Evolutionary conservation across 495 filamentous ascomycete species (phyloP).

Genomic region (Clohesyomyces aquaticus): DNA sequence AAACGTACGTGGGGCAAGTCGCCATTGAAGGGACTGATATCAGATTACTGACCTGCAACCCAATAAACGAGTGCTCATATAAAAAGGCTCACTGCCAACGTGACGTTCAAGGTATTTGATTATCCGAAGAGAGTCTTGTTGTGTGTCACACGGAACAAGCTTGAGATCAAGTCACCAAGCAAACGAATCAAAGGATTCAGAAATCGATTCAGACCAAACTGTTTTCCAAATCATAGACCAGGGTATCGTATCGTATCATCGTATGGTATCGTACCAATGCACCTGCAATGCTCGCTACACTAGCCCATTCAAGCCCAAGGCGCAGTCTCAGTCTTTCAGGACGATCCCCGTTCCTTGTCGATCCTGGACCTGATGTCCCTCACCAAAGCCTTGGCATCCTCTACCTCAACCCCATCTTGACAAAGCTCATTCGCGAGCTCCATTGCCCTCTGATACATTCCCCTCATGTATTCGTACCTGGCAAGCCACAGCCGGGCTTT

Average conservation of each 20-base stretch:
- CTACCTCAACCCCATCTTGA: conserved; percentile 95
- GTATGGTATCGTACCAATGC: background rate
- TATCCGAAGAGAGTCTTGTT: too few species aligned
- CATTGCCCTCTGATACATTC: conserved; percentile 74
- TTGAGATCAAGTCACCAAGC: too few species aligned
- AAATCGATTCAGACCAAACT: too few species aligned
- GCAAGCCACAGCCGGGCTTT: conserved; percentile 96
- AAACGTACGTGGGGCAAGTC: too few species aligned
- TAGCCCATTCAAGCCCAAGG: background rate
- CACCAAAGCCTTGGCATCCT: conserved; percentile 95
- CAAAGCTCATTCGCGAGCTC: conserved; percentile 87
- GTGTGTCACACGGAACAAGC: too few species aligned
- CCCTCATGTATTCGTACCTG: conserved; percentile 71
- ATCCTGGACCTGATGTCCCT: conserved; percentile 83
- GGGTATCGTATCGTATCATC: too few species aligned
- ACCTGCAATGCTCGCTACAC: background rate
- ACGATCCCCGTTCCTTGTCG: conserved; percentile 53
- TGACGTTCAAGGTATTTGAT: too few species aligned
- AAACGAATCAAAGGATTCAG: too few species aligned
- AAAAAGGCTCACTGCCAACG: too few species aligned
- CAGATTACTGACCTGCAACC: too few species aligned
- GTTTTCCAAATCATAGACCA: background rate
- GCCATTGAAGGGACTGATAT: too few species aligned
- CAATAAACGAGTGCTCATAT: too few species aligned
- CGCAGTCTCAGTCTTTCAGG: background rate